Evolutionary conservation across 352 stramenopile species (phyloP), one percentile per base, ranked within the genome.

Genomic region (Globisporangium middletonii): DNA sequence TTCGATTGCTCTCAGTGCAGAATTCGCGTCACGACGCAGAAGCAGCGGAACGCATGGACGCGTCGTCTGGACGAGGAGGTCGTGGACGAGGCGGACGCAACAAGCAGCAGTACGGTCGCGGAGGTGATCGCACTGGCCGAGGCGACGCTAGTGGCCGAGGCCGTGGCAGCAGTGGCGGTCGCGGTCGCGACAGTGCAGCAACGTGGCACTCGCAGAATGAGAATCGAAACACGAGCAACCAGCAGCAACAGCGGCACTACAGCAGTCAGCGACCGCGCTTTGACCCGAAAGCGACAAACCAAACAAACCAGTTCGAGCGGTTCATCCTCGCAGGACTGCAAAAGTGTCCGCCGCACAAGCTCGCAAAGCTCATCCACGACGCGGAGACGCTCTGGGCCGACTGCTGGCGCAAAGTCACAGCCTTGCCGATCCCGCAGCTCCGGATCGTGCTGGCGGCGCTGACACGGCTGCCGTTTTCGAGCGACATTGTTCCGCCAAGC

Each of bases 241-340:
- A 61, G 2, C 26, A 50, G 15, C 26, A 49, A 46, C 18, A 23
- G 23, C 23, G 23, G 23, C 23, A 23, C 23, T 23, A 23, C 23
- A 23, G 23, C 23, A 23, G 23, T 23, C 50, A 57, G 8, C 28
- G 28, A 1, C 43, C 49, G 47, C 26, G 47, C 3, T 52, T 52
- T 27, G 47, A 42, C 47, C 12, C 47, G 11, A 18, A 27, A 12
- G 46, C 55, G 23, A 28, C 53, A n/a, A 16, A 8, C 19, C 51
- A 35, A 41, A 63, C 51, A 8, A 53, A 56, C 16, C 50, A 43
- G 30, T 63, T 56, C 19, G 50, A 68, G 26, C 73, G 73, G 33
- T 90, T 88, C 38, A 63, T 90, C 33, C 62, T 68, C 15, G 62
- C 55, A 3, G 65, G 68, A 18, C 62, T 89, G 13, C 65, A 67